A percentile compares a stretch with the other conserved stretches of the same genome.
These are phyloP conservation scores for Cubamyces lactineus DNA, from an alignment of 768 basidiomycete species.

Conservation along the genomic window DNA sequence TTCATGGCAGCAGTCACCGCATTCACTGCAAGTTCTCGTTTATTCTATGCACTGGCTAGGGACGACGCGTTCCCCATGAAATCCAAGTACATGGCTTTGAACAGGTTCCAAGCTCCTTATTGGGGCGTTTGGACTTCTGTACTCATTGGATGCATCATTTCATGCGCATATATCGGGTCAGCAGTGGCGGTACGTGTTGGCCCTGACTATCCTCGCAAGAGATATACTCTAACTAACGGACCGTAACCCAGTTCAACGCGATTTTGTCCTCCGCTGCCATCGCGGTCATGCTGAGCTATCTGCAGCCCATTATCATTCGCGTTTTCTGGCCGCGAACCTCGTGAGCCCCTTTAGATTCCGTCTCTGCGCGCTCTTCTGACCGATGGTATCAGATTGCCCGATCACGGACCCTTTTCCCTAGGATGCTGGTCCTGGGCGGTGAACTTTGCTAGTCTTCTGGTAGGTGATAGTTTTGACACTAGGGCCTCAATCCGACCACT, in stretches of 20 bases:
- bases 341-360: constrained; percentile 24
- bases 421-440: constrained; percentile 56
- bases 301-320: constrained; percentile 60
- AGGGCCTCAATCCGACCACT: background rate
- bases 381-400: constrained; percentile 41
- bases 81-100: constrained; percentile 51
- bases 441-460: constrained; percentile 51
- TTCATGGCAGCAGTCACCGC: constrained; percentile 60
- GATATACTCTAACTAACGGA: background rate
- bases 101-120: constrained; percentile 56
- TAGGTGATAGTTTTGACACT: constrained; percentile 30
- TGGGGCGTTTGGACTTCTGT: constrained; percentile 60
- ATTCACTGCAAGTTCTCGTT: constrained; percentile 58
- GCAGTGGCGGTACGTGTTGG: constrained; percentile 49
- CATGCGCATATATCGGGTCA: constrained; percentile 62
- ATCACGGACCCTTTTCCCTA: constrained; percentile 54
- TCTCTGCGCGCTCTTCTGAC: constrained; percentile 2
- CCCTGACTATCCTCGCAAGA: background rate
- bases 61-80: constrained; percentile 56
- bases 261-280: constrained; percentile 60
- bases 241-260: constrained; percentile 48
- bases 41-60: constrained; percentile 60
- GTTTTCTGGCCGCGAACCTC: constrained; percentile 59
- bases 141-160: constrained; percentile 54
- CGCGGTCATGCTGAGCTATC: constrained; percentile 59